These are phyloP conservation scores for Oidiodendron maius DNA, from an alignment of 495 filamentous ascomycete genomes.

Conservation along the genomic window DNA sequence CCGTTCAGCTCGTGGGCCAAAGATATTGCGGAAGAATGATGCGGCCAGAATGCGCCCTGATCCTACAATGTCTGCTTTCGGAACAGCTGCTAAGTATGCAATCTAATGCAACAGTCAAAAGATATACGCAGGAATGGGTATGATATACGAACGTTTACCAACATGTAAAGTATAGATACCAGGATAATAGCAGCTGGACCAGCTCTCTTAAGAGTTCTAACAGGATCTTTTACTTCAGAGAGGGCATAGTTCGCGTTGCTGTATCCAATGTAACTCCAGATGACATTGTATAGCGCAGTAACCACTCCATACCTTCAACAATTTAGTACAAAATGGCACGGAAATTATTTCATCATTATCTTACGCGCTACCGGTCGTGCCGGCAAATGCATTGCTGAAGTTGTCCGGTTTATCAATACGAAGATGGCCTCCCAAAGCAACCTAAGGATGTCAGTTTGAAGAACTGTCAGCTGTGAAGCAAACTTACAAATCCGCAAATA, in stretches of 20 bases:
- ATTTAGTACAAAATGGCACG: not conserved
- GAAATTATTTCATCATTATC: not conserved
- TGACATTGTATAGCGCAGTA: slow-evolving; percentile 59
- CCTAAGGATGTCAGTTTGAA: slow-evolving; percentile 16
- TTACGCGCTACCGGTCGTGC: slow-evolving; percentile 24
- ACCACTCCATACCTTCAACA: slow-evolving; percentile 50
- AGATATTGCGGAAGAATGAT: slow-evolving; percentile 61
- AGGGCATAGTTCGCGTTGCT: slow-evolving; percentile 57
- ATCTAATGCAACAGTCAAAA: slow-evolving; percentile 6
- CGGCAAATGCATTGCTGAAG: slow-evolving; percentile 58
- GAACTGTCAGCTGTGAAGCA: not conserved
- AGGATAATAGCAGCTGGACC: slow-evolving; percentile 55
- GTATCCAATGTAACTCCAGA: slow-evolving; percentile 64
- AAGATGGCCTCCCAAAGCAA: slow-evolving; percentile 50
- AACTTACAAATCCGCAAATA: slow-evolving; percentile 46
- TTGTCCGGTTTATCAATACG: slow-evolving; percentile 55
- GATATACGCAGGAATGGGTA: not conserved
- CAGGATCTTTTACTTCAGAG: slow-evolving; percentile 56
- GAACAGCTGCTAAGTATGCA: slow-evolving; percentile 65
- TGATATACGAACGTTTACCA: slow-evolving; percentile 48
- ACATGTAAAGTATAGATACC: slow-evolving; percentile 60
- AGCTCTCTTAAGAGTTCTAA: slow-evolving; percentile 56
- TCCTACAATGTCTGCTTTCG: slow-evolving; percentile 53
- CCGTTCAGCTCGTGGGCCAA: slow-evolving; percentile 50
- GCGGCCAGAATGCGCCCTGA: slow-evolving; percentile 58